These are phyloP conservation scores for Penicillium soppii DNA, from an alignment of 495 filamentous ascomycete genomes.

Conservation along the genomic window DNA sequence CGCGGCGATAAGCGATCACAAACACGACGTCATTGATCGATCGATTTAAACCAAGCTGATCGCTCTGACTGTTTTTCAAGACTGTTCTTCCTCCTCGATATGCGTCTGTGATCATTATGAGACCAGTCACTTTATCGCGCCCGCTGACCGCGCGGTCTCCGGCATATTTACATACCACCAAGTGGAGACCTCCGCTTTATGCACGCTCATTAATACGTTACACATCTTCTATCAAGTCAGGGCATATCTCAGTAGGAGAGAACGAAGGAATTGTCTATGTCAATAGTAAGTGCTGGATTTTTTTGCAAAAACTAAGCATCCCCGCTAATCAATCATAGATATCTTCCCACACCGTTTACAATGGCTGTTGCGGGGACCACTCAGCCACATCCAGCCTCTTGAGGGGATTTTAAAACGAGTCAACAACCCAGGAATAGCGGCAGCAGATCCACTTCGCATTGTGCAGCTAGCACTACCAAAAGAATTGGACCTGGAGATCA, in stretches of 20 bases:
- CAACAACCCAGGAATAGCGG: slow-evolving; percentile 56
- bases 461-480: slow-evolving; percentile 61
- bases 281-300: slow-evolving; percentile 61
- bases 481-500: slow-evolving; percentile 62
- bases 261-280: slow-evolving; percentile 86
- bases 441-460: slow-evolving; percentile 62
- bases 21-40: slow-evolving; percentile 14
- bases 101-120: slow-evolving; percentile 14
- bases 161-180: slow-evolving; percentile 1
- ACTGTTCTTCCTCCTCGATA: background rate
- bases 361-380: slow-evolving; percentile 60
- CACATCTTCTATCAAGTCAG: slow-evolving; percentile 40
- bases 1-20: background rate
- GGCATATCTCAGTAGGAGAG: slow-evolving; percentile 69
- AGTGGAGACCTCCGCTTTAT: slow-evolving; percentile 21
- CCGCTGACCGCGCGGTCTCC: slow-evolving; percentile 4
- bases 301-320: background rate
- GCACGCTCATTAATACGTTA: slow-evolving; percentile 10
- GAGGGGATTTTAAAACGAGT: slow-evolving; percentile 63
- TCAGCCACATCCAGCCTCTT: slow-evolving; percentile 55
- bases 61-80: background rate
- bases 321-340: slow-evolving; percentile 50
- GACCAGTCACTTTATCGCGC: background rate
- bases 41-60: slow-evolving; percentile 6
- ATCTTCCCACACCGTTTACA: slow-evolving; percentile 79